Evolutionary conservation across 2,329 filamentous ascomycete species (phyloP), one percentile per base, ranked within the genome.

Genomic region (Penicillium sp.): DNA sequence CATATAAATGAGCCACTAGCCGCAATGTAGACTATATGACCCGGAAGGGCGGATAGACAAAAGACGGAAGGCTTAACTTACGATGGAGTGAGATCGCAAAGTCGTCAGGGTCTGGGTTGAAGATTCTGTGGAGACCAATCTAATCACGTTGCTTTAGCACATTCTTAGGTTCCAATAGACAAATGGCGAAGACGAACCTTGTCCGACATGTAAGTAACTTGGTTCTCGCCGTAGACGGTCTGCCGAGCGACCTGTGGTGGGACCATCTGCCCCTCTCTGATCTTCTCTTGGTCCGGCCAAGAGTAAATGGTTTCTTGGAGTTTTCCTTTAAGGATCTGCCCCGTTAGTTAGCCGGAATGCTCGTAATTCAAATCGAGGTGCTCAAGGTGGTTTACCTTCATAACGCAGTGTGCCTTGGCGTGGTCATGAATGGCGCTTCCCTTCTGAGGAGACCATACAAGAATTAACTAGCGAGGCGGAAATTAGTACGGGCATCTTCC

Each of bases 161-260:
- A 14, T 22, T n/a, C 10, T 38, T 3, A 18, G 27, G 10, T 5
- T n/a, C 31, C 9, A n/a, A 1, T 38, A 36, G 11, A n/a, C 9
- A 30, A 27, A 30, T 31, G 1, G 14, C 18, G 18, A 40, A 16
- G 31, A 61, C 69, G 50, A 54, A 77, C 75, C 63, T 78, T 84
- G 69, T 96, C 92, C 35, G 89, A 88, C 86, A 96, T 96, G 72
- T 96, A 96, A 8, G 90, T 87, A 35, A 95, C 90, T 56, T 87
- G 77, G 58, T 92, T 87, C 66, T 86, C 79, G 44, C 78, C 74
- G 65, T 90, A 88, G 38, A 79, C 80, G 35, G 82, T 88, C 64
- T 89, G 82, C 40, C 83, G 85, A 58, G 85, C 86, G 51, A 88
- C 71, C 53, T 76, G 68, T 71, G 88, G 85, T 3, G 85, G 84